These are phyloP conservation scores for Brasenia schreberi DNA, from an alignment of 164 flowering plant genomes.

Conservation along the genomic window DNA sequence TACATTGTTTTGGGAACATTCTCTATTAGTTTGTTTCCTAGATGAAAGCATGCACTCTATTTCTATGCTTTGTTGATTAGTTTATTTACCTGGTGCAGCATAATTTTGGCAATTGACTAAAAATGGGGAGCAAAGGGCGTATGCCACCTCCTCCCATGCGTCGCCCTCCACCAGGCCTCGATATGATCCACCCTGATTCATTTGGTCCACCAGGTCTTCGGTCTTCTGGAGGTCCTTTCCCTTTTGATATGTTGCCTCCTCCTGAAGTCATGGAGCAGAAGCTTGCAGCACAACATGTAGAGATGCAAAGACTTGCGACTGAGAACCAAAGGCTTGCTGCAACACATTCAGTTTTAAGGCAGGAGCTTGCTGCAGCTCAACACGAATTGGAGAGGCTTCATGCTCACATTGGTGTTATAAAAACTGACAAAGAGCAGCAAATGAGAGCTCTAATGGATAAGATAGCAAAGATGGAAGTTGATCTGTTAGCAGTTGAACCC, in stretches of 20 bases:
- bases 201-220: conserved; percentile 40
- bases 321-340: conserved; percentile 93
- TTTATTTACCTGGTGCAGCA: too few species aligned
- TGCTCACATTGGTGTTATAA: conserved; percentile 42
- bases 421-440: conserved; percentile 67
- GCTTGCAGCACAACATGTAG: conserved; percentile 64
- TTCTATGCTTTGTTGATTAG: too few species aligned
- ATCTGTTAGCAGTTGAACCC: conserved; percentile 46
- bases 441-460: conserved; percentile 48
- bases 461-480: conserved; percentile 66
- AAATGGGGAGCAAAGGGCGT: conserved; percentile 84
- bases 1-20: too few species aligned
- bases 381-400: conserved; percentile 72
- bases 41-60: too few species aligned
- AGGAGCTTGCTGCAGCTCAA: conserved; percentile 82
- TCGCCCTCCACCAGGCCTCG: conserved; percentile 54
- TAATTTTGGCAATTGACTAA: not conserved
- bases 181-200: conserved; percentile 48
- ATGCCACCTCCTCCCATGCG: conserved; percentile 58
- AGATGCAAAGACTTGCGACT: conserved; percentile 66
- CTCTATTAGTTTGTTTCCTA: too few species aligned
- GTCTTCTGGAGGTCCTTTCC: conserved; percentile 39
- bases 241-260: conserved; percentile 61
- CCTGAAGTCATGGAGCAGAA: conserved; percentile 82
- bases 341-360: conserved; percentile 71